Evolutionary conservation across 73 alveolate genomes (phyloP), one percentile per base, ranked within the genome.

Genomic region (Breviolum minutum): DNA sequence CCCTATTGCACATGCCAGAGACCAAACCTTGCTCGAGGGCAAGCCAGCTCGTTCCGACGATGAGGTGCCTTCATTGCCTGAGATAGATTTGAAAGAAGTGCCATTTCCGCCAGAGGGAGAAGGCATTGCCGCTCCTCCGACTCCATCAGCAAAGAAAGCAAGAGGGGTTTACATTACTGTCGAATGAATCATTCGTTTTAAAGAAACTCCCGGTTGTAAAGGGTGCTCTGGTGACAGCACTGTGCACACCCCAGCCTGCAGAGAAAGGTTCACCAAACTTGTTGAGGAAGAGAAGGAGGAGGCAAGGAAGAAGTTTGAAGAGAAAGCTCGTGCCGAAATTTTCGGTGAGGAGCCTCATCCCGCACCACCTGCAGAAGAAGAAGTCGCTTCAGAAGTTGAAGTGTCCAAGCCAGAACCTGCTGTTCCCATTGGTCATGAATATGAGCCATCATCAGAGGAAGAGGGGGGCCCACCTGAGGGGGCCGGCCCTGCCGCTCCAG

Each of bases 121-220:
- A 1, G 77, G 64, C 12, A 48, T 2, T 11, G 81, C 95, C 8
- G 80, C 63, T 32, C 95, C 95, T 7, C 30, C 74, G 12, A 60
- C 94, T 20, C 77, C 77, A 0, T 11, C 20, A 16, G 26, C 60
- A 10, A 0, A 60, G 5, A 66, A 66, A 22, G 5, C 83, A 4
- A 63, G 95, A 30, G 9, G n/a, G 17, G 95, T 87, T 1, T 87
- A 29, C 8, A 64, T 87, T 32, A 87, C 95, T 1, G 69, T 66
- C 0, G 95, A 64, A 0, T 10, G 95, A 5, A 29, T 87, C 8
- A 2, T 82, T 0, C n/a, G 26, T 30, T 87, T 87, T 3, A 69
- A 26, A 8, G 95, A 87, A 64, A 63, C 95, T 1, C 83, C 95
- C 19, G 95, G 95, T 0, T 87, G 95, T 19, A 29, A 27, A 20